Conservation (phyloP, 2,329 filamentous ascomycete genomes). For the Colletotrichum trifolii region DNA sequence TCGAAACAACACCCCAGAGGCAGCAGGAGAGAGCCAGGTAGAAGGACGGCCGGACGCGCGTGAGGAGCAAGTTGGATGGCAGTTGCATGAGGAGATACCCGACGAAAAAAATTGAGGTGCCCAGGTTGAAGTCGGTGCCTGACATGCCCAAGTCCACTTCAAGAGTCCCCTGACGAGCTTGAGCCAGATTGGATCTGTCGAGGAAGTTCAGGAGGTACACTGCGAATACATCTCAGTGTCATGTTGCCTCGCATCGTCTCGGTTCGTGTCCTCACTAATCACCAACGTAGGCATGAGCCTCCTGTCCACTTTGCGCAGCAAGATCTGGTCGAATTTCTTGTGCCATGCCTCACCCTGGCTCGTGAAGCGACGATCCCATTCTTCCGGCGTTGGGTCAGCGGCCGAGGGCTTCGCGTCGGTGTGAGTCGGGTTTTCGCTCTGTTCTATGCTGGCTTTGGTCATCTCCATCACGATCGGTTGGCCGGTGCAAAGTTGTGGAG, state of each 20-base stretch:
- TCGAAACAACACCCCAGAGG: slow-evolving; percentile 52
- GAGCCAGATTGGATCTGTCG: slow-evolving; percentile 63
- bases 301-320: slow-evolving; percentile 63
- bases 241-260: neutral
- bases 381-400: slow-evolving; percentile 21
- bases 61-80: slow-evolving; percentile 69
- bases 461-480: slow-evolving; percentile 15
- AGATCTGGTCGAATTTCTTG: slow-evolving; percentile 28
- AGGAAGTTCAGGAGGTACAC: slow-evolving; percentile 63
- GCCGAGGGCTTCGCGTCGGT: slow-evolving; percentile 21
- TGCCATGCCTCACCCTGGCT: slow-evolving; percentile 30
- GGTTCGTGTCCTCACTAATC: neutral
- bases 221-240: neutral
- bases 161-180: slow-evolving; percentile 64
- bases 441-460: slow-evolving; percentile 26
- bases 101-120: slow-evolving; percentile 66
- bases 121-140: slow-evolving; percentile 67
- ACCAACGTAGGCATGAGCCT: slow-evolving; percentile 53
- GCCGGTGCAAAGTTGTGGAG: neutral
- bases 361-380: slow-evolving; percentile 28
- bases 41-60: slow-evolving; percentile 61
- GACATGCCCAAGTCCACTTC: slow-evolving; percentile 64
- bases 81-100: slow-evolving; percentile 72
- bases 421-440: slow-evolving; percentile 19
- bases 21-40: slow-evolving; percentile 63